These are phyloP conservation scores for Monoraphidium neglectum DNA, from an alignment of 139 green algal species.

Conservation along the genomic window DNA sequence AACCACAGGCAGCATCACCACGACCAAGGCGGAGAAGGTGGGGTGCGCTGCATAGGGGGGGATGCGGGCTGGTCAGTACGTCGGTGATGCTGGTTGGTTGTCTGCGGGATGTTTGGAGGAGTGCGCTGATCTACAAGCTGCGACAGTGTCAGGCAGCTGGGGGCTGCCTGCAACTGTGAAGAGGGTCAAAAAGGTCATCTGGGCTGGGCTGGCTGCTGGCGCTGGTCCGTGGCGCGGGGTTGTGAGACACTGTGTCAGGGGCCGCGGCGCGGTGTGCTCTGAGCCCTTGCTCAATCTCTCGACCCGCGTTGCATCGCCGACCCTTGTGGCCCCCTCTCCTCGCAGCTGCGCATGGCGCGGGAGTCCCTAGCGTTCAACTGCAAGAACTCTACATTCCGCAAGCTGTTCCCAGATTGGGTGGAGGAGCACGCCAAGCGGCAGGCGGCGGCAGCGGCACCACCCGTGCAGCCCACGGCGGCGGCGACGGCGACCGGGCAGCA, in stretches of 20 bases:
- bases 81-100: too few species aligned
- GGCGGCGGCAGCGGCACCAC: slow-evolving; percentile 12
- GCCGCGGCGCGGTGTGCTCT: too few species aligned
- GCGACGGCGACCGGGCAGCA: neutral
- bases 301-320: slow-evolving; percentile 2
- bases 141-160: too few species aligned
- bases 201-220: too few species aligned
- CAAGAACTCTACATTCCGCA: slow-evolving; percentile 71
- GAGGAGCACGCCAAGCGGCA: slow-evolving; percentile 43
- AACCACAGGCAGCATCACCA: slow-evolving; percentile 61
- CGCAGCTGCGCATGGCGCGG: slow-evolving; percentile 55
- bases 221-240: too few species aligned
- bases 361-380: slow-evolving; percentile 73
- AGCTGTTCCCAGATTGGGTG: slow-evolving; percentile 79
- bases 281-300: neutral
- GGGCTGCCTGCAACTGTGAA: too few species aligned
- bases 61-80: too few species aligned
- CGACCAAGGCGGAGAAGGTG: slow-evolving; percentile 32
- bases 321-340: slow-evolving; percentile 44
- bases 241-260: too few species aligned
- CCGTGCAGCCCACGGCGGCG: neutral
- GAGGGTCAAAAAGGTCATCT: too few species aligned
- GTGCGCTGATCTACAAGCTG: neutral
- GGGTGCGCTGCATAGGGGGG: too few species aligned
- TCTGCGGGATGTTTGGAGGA: neutral